Percentiles rank a stretch among this genome's conserved stretches.
These are phyloP conservation scores for Micractinium sp. DNA, from an alignment of 139 green algal genomes.

Conservation along the genomic window DNA sequence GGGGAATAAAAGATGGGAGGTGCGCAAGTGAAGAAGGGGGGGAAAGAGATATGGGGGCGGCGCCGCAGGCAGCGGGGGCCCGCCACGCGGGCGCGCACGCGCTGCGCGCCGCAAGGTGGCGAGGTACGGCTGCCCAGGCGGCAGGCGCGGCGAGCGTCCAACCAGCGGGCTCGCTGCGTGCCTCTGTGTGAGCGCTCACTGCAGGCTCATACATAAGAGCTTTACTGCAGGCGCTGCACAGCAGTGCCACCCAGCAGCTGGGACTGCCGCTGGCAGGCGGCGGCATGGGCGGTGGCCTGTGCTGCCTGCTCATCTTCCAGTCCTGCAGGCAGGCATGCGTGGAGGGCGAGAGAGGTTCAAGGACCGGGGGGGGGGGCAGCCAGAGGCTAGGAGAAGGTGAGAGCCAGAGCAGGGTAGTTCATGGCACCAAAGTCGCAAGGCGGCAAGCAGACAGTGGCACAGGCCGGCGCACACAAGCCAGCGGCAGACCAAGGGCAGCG, in stretches of 20 bases:
- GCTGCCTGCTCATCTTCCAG: background rate
- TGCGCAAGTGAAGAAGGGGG: too few species aligned
- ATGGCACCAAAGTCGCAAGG: background rate
- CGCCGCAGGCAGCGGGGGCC: too few species aligned
- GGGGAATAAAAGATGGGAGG: too few species aligned
- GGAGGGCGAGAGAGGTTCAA: background rate
- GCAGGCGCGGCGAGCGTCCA: too few species aligned
- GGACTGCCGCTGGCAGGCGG: background rate
- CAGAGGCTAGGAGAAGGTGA: background rate
- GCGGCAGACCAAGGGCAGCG: too few species aligned
- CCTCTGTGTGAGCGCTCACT: too few species aligned
- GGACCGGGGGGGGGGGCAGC: too few species aligned
- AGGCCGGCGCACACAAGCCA: background rate
- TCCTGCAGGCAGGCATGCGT: background rate
- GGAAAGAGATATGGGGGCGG: too few species aligned
- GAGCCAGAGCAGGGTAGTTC: background rate
- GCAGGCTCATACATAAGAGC: background rate
- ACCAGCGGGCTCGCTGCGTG: too few species aligned
- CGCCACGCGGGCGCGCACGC: too few species aligned
- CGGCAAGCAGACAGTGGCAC: background rate
- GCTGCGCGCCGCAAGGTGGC: too few species aligned
- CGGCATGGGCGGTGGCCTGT: background rate
- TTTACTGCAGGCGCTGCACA: slow-evolving; percentile 28
- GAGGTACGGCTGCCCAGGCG: too few species aligned
- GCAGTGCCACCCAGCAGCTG: slow-evolving; percentile 26